Conservation (phyloP, 2,329 filamentous ascomycete species). For the Aspergillus sp. region DNA sequence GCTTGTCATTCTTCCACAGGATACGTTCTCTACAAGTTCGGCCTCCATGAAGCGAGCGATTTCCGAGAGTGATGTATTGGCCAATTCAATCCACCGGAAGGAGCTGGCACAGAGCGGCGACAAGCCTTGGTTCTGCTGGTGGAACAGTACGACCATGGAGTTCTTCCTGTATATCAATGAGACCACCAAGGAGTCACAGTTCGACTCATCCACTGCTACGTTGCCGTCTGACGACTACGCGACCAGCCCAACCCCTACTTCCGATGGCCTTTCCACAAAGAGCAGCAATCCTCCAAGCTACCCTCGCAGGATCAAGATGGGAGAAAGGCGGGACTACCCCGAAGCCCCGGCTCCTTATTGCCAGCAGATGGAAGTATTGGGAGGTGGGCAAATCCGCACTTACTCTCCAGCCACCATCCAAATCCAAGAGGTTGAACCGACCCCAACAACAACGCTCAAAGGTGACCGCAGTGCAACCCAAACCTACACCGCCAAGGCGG, state of each 20-base stretch:
- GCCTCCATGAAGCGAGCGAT: slow-evolving; percentile 21
- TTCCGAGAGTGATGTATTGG: slow-evolving; percentile 17
- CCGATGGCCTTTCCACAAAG: slow-evolving; percentile 5
- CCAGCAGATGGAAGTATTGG: slow-evolving; percentile 54
- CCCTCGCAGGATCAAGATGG: slow-evolving; percentile 56
- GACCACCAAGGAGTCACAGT: slow-evolving; percentile 29
- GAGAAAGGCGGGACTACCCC: slow-evolving; percentile 50
- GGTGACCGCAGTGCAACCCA: slow-evolving; percentile 17
- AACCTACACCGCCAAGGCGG: slow-evolving; percentile 29
- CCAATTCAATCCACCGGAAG: slow-evolving; percentile 25
- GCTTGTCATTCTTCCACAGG: slow-evolving; percentile 46
- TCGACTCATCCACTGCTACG: slow-evolving; percentile 12
- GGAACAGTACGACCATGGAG: slow-evolving; percentile 60
- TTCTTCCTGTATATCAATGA: slow-evolving; percentile 58
- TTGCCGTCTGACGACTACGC: slow-evolving; percentile 5
- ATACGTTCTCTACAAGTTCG: slow-evolving; percentile 24
- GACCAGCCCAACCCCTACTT: slow-evolving; percentile 14
- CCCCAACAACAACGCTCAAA: slow-evolving; percentile 27
- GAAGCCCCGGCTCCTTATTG: slow-evolving; percentile 48
- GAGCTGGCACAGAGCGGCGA: slow-evolving; percentile 46
- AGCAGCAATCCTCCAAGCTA: slow-evolving; percentile 24
- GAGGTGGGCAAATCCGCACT: slow-evolving; percentile 38
- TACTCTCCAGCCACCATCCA: slow-evolving; percentile 21
- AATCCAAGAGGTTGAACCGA: slow-evolving; percentile 29
- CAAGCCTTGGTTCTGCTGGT: slow-evolving; percentile 61